phyloP scores from a whole-genome alignment of 1,284 basidiomycete species.

The Moesziomyces parantarcticus region DNA sequence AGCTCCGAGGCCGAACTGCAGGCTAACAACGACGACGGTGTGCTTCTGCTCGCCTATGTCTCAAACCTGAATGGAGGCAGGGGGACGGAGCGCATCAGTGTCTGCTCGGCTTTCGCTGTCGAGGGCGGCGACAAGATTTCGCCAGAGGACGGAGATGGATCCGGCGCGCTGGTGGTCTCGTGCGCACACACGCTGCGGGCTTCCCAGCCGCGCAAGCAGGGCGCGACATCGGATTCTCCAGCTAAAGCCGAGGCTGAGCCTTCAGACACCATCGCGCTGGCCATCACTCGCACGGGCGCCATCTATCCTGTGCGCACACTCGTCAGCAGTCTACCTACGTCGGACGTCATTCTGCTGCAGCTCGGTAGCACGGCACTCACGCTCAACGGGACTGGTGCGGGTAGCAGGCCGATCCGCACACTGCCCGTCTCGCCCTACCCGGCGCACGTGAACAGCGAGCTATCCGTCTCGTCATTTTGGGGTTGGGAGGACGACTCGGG shows the following conservation, averaged over 20 bases:
- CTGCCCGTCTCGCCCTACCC: slow-evolving; percentile 79
- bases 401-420: slow-evolving; percentile 64
- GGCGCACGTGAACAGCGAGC: slow-evolving; percentile 71
- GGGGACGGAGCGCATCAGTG: slow-evolving; percentile 71
- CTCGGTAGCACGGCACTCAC: slow-evolving; percentile 49
- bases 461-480: slow-evolving; percentile 75
- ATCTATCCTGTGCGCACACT: slow-evolving; percentile 72
- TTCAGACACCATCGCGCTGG: slow-evolving; percentile 64
- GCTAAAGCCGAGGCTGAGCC: not conserved
- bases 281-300: slow-evolving; percentile 63
- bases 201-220: slow-evolving; percentile 55
- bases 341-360: slow-evolving; percentile 72
- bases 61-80: slow-evolving; percentile 60
- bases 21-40: slow-evolving; percentile 67
- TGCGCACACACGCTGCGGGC: slow-evolving; percentile 75
- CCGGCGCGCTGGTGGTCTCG: slow-evolving; percentile 71
- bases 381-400: slow-evolving; percentile 13
- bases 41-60: slow-evolving; percentile 76
- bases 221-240: slow-evolving; percentile 35
- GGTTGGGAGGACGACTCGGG: slow-evolving; percentile 67
- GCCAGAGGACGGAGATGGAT: slow-evolving; percentile 63
- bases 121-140: slow-evolving; percentile 57
- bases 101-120: slow-evolving; percentile 77
- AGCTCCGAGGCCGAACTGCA: slow-evolving; percentile 52
- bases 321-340: slow-evolving; percentile 74